Evolutionary conservation across 2,329 filamentous ascomycete genomes (phyloP).

Genomic region (Fusarium austroafricanum): DNA sequence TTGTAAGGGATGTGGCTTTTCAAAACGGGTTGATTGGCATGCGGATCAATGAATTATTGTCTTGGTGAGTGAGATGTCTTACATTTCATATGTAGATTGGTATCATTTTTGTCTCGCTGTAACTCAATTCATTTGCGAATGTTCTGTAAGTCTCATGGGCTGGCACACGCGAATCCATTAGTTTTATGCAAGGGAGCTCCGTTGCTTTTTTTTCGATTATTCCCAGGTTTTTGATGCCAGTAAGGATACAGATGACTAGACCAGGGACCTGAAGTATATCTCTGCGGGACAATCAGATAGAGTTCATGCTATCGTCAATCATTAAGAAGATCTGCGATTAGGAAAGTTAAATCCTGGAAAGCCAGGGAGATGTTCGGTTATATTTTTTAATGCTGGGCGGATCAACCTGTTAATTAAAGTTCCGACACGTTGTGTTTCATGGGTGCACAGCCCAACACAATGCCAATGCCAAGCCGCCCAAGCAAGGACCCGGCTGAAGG

Average conservation of each 20-base stretch:
- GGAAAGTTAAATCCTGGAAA: neutral
- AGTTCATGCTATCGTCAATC: constrained; percentile 3
- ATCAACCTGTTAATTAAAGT: constrained; percentile 1
- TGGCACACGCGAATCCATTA: neutral
- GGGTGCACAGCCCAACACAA: neutral
- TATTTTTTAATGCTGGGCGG: neutral
- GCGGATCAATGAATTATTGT: neutral
- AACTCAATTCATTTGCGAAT: neutral
- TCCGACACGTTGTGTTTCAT: constrained; percentile 6
- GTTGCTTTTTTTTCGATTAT: no score
- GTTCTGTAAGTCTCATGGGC: neutral
- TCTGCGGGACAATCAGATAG: neutral
- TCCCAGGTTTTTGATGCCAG: no score
- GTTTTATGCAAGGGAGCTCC: neutral
- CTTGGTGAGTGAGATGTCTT: neutral
- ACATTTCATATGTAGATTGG: neutral
- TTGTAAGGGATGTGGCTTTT: neutral
- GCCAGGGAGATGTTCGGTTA: neutral
- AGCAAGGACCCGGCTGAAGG: no score
- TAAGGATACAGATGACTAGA: no score
- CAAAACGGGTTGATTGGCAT: neutral
- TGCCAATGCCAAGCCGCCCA: neutral
- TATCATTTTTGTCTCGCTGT: neutral
- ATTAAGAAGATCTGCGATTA: constrained; percentile 1
- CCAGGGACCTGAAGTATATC: no score